Conservation (phyloP, 2,329 filamentous ascomycete species). For the Cladophialophora bantiana region DNA sequence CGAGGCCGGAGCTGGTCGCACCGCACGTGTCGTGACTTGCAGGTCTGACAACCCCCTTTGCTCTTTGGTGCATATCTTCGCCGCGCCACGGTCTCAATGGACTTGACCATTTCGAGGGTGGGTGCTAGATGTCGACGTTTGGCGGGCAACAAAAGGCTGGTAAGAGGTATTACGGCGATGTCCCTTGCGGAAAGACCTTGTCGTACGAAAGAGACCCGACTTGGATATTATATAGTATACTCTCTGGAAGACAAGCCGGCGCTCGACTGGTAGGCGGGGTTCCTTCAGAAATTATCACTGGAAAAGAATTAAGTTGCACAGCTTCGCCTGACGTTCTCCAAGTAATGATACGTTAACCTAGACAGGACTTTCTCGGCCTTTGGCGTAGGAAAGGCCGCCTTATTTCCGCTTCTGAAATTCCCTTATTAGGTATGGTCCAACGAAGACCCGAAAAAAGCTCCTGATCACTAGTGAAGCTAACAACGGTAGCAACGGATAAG, state of each 20-base stretch:
- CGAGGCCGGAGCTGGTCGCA: conserved; percentile 17
- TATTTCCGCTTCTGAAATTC: not conserved
- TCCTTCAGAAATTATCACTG: too few relatives aligned
- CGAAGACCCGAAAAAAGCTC: not conserved
- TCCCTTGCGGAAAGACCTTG: not conserved
- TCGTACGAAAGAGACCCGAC: not conserved
- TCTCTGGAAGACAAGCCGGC: not conserved
- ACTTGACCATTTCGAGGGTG: not conserved
- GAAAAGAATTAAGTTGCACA: not conserved
- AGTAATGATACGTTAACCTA: not conserved
- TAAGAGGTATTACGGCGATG: not conserved
- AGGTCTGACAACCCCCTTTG: conserved; percentile 12
- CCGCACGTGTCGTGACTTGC: conserved; percentile 12
- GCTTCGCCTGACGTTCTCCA: not conserved
- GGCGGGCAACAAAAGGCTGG: not conserved
- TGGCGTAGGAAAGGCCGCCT: not conserved
- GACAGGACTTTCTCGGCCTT: not conserved
- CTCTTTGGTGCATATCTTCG: conserved; percentile 14
- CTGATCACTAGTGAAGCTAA: not conserved
- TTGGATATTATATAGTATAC: not conserved
- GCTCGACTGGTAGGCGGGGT: not conserved
- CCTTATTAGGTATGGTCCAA: not conserved
- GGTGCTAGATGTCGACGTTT: not conserved
- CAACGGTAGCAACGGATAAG: too few relatives aligned
- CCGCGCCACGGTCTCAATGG: not conserved